Evolutionary conservation across 352 stramenopile genomes (phyloP).

Genomic region (Phytophthora lateralis): DNA sequence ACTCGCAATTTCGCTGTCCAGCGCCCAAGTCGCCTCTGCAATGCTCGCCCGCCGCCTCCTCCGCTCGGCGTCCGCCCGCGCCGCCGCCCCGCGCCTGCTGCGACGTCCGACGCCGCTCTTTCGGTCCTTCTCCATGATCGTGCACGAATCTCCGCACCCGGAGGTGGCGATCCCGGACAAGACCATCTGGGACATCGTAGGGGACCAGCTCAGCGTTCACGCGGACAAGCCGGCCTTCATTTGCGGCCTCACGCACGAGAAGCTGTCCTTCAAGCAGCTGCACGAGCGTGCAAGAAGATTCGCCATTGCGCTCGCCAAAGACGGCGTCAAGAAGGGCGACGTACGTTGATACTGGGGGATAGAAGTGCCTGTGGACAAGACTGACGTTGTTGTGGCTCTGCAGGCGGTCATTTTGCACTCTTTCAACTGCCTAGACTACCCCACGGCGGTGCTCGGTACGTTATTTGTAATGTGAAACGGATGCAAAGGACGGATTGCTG

Average conservation of each 20-base stretch:
- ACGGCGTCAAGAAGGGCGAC: constrained; percentile 57
- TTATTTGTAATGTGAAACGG: constrained; percentile 6
- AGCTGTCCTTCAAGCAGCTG: constrained; percentile 54
- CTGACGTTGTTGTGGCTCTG: constrained; percentile 13
- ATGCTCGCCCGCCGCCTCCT: constrained; percentile 43
- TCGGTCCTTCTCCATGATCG: constrained; percentile 50
- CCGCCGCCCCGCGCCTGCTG: constrained; percentile 6
- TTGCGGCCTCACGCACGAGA: constrained; percentile 56
- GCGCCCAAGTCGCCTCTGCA: constrained; percentile 5
- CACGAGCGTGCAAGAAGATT: constrained; percentile 42
- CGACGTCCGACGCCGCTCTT: constrained; percentile 20
- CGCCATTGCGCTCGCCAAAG: constrained; percentile 44
- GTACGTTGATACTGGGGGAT: constrained; percentile 20
- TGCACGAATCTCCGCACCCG: constrained; percentile 61
- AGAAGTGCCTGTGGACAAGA: neutral
- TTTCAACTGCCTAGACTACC: constrained; percentile 78
- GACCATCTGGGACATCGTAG: constrained; percentile 57
- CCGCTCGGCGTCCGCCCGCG: constrained; percentile 15
- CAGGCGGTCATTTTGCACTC: constrained; percentile 65
- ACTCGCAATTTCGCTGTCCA: constrained; percentile 14
- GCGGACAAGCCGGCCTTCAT: constrained; percentile 58
- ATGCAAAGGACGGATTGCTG: constrained; percentile 6
- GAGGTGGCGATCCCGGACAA: constrained; percentile 54
- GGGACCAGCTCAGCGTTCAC: constrained; percentile 37
- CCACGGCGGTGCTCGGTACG: constrained; percentile 56